A percentile compares a stretch with the other conserved stretches of the same genome.
phyloP scores from a whole-genome alignment of 441 rosid species.

The Mallotus japonicus region DNA sequence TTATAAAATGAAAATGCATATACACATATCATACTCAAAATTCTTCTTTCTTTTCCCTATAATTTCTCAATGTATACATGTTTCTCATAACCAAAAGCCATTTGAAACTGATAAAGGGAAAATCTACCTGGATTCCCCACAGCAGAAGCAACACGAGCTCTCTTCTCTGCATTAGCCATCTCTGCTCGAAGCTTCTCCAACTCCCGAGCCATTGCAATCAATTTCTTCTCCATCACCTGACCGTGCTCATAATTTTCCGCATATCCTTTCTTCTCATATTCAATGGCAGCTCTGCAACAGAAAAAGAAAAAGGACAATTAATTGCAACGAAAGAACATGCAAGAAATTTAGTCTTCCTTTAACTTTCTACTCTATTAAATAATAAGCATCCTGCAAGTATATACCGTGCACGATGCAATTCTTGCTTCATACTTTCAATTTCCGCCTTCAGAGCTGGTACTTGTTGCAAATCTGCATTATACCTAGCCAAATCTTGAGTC shows the following conservation, averaged over 20 bases:
- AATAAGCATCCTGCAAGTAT: constrained; percentile 5
- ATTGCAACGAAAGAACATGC: background rate
- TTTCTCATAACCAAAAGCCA: background rate
- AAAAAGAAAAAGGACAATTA: constrained; percentile 7
- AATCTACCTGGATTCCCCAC: constrained; percentile 64
- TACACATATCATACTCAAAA: too few relatives aligned
- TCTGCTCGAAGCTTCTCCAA: constrained; percentile 95
- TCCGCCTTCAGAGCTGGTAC: constrained; percentile 70
- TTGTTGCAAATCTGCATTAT: constrained; percentile 70
- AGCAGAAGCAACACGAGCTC: constrained; percentile 57
- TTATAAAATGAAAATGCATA: background rate
- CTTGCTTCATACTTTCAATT: constrained; percentile 79
- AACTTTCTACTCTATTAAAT: background rate
- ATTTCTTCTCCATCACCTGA: constrained; percentile 82
- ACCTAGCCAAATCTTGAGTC: constrained; percentile 72
- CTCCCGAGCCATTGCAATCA: constrained; percentile 92
- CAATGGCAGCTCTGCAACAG: constrained; percentile 70
- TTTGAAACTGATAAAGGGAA: background rate
- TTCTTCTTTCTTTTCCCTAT: background rate
- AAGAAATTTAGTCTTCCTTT: constrained; percentile 5
- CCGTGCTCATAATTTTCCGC: constrained; percentile 96
- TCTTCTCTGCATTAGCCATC: constrained; percentile 79
- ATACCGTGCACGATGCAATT: constrained; percentile 87
- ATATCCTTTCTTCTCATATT: constrained; percentile 93
- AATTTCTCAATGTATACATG: background rate